A percentile compares a stretch with the other conserved stretches of the same genome.
Conservation (phyloP, 2,329 filamentous ascomycete species). For the Colletotrichum acutatum region DNA sequence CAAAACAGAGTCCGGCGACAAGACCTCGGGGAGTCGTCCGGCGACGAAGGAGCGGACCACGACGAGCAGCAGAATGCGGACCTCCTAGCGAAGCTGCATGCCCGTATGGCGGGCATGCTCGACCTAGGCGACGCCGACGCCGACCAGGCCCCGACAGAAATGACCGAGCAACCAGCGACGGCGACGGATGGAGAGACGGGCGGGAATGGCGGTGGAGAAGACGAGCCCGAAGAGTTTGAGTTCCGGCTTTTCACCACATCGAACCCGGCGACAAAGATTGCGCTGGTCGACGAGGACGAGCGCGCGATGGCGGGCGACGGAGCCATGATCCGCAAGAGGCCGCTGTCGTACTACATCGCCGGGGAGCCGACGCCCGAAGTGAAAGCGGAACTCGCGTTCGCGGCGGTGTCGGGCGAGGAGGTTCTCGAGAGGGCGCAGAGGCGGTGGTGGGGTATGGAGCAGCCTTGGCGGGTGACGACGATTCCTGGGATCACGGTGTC, state of each 20-base stretch:
- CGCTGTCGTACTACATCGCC: slow-evolving; percentile 62
- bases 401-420: slow-evolving; percentile 64
- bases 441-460: slow-evolving; percentile 67
- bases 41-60: slow-evolving; percentile 40
- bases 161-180: slow-evolving; percentile 24
- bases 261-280: slow-evolving; percentile 58
- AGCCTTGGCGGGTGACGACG: slow-evolving; percentile 67
- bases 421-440: slow-evolving; percentile 55
- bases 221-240: slow-evolving; percentile 57
- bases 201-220: slow-evolving; percentile 36
- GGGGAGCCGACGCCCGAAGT: slow-evolving; percentile 48
- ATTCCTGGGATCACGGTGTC: slow-evolving; percentile 42
- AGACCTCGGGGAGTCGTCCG: slow-evolving; percentile 56
- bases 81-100: slow-evolving; percentile 57
- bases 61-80: slow-evolving; percentile 50
- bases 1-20: slow-evolving; percentile 62
- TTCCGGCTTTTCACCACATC: slow-evolving; percentile 68
- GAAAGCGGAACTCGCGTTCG: slow-evolving; percentile 52
- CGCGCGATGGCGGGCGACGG: slow-evolving; percentile 47
- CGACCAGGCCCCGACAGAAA: slow-evolving; percentile 7
- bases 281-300: slow-evolving; percentile 58
- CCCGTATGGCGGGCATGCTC: slow-evolving; percentile 59
- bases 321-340: slow-evolving; percentile 49
- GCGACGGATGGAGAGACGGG: slow-evolving; percentile 28
- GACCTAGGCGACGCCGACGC: slow-evolving; percentile 47